Evolutionary conservation across 2,329 filamentous ascomycete species (phyloP).

Genomic region (Talaromyces sp.): DNA sequence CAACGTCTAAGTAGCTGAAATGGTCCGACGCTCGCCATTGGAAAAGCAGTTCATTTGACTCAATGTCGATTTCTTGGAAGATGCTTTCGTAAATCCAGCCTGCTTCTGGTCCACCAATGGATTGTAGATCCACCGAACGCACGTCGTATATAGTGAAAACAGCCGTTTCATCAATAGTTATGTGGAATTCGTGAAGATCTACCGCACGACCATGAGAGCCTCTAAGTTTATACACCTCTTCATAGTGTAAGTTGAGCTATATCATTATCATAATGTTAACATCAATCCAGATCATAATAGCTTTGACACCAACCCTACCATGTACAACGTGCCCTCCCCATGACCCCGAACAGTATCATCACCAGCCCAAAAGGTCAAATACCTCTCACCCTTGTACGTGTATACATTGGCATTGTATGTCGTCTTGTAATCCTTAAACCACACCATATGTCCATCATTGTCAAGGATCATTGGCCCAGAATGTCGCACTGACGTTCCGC

Average conservation of each 20-base stretch:
- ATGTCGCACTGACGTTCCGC: conserved; percentile 34
- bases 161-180: conserved; percentile 47
- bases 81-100: conserved; percentile 47
- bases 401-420: conserved; percentile 53
- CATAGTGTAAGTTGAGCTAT: conserved; percentile 36
- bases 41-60: conserved; percentile 48
- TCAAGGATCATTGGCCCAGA: conserved; percentile 51
- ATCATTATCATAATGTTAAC: background rate
- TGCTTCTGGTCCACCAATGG: conserved; percentile 34
- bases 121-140: conserved; percentile 41
- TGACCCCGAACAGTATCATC: conserved; percentile 50
- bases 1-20: conserved; percentile 33
- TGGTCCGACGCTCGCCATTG: conserved; percentile 54
- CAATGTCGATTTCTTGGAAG: conserved; percentile 53
- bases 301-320: conserved; percentile 38
- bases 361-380: conserved; percentile 56
- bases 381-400: conserved; percentile 46
- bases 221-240: conserved; percentile 39
- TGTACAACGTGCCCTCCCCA: conserved; percentile 51
- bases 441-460: conserved; percentile 48
- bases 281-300: background rate
- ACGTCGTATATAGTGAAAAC: conserved; percentile 47
- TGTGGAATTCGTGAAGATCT: conserved; percentile 51
- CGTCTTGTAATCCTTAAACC: conserved; percentile 45
- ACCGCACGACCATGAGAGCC: conserved; percentile 40